Evolutionary conservation across 192 early-diverging fungal species (phyloP), one percentile per base, ranked within the genome.

Genomic region (Funneliformis geosporum): DNA sequence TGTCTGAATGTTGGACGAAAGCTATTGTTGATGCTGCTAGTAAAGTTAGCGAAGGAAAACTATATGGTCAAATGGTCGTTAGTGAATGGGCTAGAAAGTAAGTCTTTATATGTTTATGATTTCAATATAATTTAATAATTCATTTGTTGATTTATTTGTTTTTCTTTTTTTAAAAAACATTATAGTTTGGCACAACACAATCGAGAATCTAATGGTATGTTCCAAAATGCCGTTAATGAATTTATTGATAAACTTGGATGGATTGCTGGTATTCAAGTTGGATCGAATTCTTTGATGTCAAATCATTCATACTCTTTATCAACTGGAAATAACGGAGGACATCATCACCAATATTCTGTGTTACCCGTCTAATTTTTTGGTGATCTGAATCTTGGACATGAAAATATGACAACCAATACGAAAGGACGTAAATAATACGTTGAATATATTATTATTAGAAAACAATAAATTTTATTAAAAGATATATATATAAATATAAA

Each of bases 51-150:
- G 91, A 93, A 50, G 96, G 95, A 46, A 95, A 97, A 81, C 86
- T 95, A 44, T 96, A 91, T 83, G 93, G 93, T 67, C 88, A 92
- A 5, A 83, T 88, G 46, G 89, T 92, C 43, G 92, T 98, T 23
- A 90, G 87, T 42, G 93, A 95, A 80, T 99, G 97, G 97, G 93
- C 91, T 2, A 87, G 89, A 65, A 93, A 91, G 88, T 89, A 86
- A 77, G 86, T 70, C 42, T 50, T 59, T 7, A 50, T 33, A 60
- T 68, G 68, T 9, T 55, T 40, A 65, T 62, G 11, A 23, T 61
- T 14, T 74, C 18, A 43, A 38, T 79, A 42, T 55, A 43, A 8
- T 9, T 55, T 46, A 62, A 39, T 12, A 39, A 14, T 38, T 23
- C n/a, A 25, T 70, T 70, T 70, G 4, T 39, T 43, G 42, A 72